A percentile compares a stretch with the other conserved stretches of the same genome.
phyloP scores from a whole-genome alignment of 2,329 filamentous ascomycete genomes.

The Aspergillus texensis region DNA sequence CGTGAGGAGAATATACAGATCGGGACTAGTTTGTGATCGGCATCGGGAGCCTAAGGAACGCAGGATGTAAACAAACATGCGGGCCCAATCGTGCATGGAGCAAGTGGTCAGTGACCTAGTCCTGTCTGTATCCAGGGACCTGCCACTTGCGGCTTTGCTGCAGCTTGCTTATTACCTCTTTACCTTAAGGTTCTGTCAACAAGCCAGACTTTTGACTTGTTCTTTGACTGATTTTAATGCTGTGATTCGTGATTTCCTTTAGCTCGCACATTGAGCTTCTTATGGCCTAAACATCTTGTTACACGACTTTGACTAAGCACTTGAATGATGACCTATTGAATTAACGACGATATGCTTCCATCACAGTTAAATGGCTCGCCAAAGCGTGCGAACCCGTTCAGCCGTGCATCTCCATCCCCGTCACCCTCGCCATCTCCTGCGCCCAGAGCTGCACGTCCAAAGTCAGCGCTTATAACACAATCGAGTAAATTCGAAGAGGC shows the following conservation, averaged over 20 bases:
- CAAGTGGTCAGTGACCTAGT: conserved; percentile 7
- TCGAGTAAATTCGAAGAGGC: conserved; percentile 47
- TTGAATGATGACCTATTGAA: conserved; percentile 35
- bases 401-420: conserved; percentile 57
- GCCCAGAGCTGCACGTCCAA: conserved; percentile 58
- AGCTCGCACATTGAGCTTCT: conserved; percentile 16
- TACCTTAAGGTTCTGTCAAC: conserved; percentile 4
- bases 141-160: conserved; percentile 9
- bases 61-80: conserved; percentile 44
- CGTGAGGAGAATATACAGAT: conserved; percentile 28
- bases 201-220: neutral
- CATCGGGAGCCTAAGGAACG: conserved; percentile 35
- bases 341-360: conserved; percentile 50
- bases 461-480: conserved; percentile 73
- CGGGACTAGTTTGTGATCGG: conserved; percentile 32
- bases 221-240: neutral
- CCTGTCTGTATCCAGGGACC: conserved; percentile 1
- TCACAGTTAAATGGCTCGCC: conserved; percentile 65
- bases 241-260: conserved; percentile 4
- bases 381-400: conserved; percentile 80
- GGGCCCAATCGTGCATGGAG: conserved; percentile 5
- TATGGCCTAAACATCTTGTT: conserved; percentile 11
- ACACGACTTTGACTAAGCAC: conserved; percentile 21
- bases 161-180: neutral
- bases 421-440: conserved; percentile 66